These are phyloP conservation scores for Mycena sanguinolenta DNA, from an alignment of 768 basidiomycete species.

Conservation along the genomic window DNA sequence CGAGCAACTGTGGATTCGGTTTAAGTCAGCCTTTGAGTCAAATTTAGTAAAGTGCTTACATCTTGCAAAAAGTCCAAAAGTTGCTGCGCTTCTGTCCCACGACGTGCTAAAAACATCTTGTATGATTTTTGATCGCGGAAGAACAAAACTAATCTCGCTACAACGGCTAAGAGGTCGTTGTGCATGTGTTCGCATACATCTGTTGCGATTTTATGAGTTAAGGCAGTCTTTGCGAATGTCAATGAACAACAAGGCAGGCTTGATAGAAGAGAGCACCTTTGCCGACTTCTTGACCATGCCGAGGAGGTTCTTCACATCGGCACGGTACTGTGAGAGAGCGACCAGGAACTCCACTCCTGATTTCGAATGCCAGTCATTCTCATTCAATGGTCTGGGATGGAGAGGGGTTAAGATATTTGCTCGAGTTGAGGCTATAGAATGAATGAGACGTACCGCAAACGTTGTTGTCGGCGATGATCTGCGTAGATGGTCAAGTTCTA, in stretches of 20 bases:
- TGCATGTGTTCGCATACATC: neutral
- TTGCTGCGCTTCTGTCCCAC: constrained; percentile 12
- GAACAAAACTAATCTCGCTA: neutral
- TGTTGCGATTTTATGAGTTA: neutral
- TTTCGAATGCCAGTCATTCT: too few species aligned
- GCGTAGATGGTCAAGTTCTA: neutral
- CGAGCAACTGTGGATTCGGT: constrained; percentile 24
- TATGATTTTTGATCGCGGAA: neutral
- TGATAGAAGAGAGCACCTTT: neutral
- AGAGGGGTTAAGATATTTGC: too few species aligned
- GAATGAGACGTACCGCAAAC: too few species aligned
- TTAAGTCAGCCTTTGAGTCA: neutral
- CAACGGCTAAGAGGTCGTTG: neutral
- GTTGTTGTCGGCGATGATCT: too few species aligned
- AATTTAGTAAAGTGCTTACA: neutral
- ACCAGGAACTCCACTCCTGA: too few species aligned
- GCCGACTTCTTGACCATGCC: neutral
- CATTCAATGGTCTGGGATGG: too few species aligned
- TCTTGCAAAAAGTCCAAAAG: too few species aligned
- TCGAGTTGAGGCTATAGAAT: too few species aligned
- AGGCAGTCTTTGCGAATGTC: neutral
- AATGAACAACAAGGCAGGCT: neutral
- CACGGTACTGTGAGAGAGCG: neutral
- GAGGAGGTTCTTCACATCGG: neutral
- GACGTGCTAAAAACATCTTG: constrained; percentile 8